These are phyloP conservation scores for Fusarium avenaceum DNA, from an alignment of 2,329 filamentous ascomycete species.

Conservation along the genomic window DNA sequence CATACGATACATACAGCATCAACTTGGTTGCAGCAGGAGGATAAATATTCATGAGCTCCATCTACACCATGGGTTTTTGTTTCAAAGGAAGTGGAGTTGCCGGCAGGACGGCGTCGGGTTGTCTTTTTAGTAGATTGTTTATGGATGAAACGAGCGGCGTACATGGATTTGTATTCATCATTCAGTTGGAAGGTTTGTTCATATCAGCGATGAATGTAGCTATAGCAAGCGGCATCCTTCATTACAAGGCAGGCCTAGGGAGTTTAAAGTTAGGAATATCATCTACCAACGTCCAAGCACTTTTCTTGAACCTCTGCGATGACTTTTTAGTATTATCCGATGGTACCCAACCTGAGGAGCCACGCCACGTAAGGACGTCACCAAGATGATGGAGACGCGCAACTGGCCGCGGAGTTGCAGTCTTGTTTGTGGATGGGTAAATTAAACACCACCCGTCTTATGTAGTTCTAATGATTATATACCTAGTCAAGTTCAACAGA, in stretches of 20 bases:
- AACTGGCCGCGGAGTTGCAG: conserved; percentile 19
- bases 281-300: not conserved
- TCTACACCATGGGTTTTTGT: conserved; percentile 26
- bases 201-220: conserved; percentile 10
- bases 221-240: conserved; percentile 5
- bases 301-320: not conserved
- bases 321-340: conserved; percentile 4
- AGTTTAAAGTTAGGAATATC: not conserved
- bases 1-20: conserved; percentile 22
- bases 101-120: conserved; percentile 34
- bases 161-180: conserved; percentile 31
- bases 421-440: not conserved
- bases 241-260: not conserved
- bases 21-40: conserved; percentile 5
- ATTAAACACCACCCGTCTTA: not conserved
- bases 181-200: conserved; percentile 6
- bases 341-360: conserved; percentile 13
- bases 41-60: conserved; percentile 12
- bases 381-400: conserved; percentile 22
- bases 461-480: not conserved
- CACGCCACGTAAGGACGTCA: conserved; percentile 34
- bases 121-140: conserved; percentile 26
- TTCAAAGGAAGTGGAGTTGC: conserved; percentile 35
- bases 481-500: too few species aligned
- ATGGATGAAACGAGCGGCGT: conserved; percentile 31